Evolutionary conservation across 163 green algal genomes (phyloP).

Genomic region (Coccomyxa subellipsoidea): DNA sequence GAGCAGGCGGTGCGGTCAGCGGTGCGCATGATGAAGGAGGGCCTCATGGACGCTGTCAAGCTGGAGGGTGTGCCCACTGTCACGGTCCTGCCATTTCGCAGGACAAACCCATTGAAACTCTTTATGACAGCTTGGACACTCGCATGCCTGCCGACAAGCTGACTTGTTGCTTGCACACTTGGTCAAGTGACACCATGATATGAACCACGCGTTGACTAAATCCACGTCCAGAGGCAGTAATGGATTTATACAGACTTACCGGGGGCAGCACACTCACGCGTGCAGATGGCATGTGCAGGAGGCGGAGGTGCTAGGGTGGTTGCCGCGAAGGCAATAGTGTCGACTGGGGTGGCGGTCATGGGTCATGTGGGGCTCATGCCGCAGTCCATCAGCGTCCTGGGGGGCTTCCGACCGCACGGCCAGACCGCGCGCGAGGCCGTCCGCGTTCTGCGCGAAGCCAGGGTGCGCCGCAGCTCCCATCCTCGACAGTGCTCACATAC

Average conservation of each 20-base stretch:
- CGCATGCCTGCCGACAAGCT: too few species aligned
- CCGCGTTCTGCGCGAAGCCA: conserved; percentile 47
- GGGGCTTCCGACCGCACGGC: conserved; percentile 86
- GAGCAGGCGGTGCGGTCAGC: conserved; percentile 75
- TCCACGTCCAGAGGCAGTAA: too few species aligned
- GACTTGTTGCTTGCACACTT: too few species aligned
- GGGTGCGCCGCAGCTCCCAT: background rate
- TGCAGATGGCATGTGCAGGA: too few species aligned
- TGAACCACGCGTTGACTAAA: too few species aligned
- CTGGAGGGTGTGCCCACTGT: conserved; percentile 83
- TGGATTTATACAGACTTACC: too few species aligned
- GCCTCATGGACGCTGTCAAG: conserved; percentile 95
- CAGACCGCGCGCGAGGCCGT: conserved; percentile 57
- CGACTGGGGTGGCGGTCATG: conserved; percentile 96
- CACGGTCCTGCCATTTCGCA: too few species aligned
- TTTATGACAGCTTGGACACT: too few species aligned
- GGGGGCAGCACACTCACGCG: too few species aligned
- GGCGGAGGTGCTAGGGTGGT: conserved; percentile 63
- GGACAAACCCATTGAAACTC: too few species aligned
- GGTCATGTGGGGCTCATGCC: conserved; percentile 95
- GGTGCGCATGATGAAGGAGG: conserved; percentile 94
- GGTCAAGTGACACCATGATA: too few species aligned
- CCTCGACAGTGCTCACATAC: too few species aligned
- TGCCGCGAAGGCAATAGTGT: conserved; percentile 75
- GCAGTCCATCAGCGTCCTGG: conserved; percentile 82